Conservation (phyloP, 1,284 basidiomycete genomes). For the Tilletiopsis washingtonensis region DNA sequence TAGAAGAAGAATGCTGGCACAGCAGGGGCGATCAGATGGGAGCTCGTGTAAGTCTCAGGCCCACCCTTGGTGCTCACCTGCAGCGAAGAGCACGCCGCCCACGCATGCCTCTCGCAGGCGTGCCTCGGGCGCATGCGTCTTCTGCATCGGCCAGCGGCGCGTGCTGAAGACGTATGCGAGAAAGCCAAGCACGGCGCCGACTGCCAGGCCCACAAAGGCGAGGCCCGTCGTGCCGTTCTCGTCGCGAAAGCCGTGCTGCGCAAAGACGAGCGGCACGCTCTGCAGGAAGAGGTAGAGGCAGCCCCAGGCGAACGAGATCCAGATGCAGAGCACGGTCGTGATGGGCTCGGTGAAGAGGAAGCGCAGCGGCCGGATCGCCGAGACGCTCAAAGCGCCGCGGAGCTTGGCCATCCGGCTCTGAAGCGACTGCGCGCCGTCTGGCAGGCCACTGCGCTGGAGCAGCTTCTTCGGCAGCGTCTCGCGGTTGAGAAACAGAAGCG, state of each 20-base stretch:
- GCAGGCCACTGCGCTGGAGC: not conserved
- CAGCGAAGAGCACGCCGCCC: slow-evolving; percentile 22
- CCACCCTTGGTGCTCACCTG: not conserved
- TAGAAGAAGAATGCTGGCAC: slow-evolving; percentile 27
- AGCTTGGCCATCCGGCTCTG: not conserved
- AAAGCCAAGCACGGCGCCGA: slow-evolving; percentile 51
- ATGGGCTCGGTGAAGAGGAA: slow-evolving; percentile 61
- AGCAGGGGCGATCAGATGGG: no score
- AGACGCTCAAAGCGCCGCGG: slow-evolving; percentile 53
- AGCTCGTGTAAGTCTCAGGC: no score
- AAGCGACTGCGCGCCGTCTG: not conserved
- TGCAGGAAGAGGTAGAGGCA: slow-evolving; percentile 40
- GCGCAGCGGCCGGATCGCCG: slow-evolving; percentile 62
- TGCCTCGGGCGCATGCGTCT: slow-evolving; percentile 44
- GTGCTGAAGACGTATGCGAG: slow-evolving; percentile 45
- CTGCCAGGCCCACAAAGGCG: slow-evolving; percentile 20
- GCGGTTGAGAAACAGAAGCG: slow-evolving; percentile 35
- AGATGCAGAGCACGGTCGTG: slow-evolving; percentile 53
- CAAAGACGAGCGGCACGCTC: slow-evolving; percentile 46
- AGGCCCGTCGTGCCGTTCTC: slow-evolving; percentile 13
- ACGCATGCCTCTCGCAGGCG: slow-evolving; percentile 49
- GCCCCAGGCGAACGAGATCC: slow-evolving; percentile 43
- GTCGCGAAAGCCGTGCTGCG: slow-evolving; percentile 56
- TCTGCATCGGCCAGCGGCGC: slow-evolving; percentile 53
- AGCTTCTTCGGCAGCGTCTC: slow-evolving; percentile 12